Evolutionary conservation across 768 basidiomycete genomes (phyloP), one percentile per base, ranked within the genome.

Genomic region (Pleurotus ostreatus): DNA sequence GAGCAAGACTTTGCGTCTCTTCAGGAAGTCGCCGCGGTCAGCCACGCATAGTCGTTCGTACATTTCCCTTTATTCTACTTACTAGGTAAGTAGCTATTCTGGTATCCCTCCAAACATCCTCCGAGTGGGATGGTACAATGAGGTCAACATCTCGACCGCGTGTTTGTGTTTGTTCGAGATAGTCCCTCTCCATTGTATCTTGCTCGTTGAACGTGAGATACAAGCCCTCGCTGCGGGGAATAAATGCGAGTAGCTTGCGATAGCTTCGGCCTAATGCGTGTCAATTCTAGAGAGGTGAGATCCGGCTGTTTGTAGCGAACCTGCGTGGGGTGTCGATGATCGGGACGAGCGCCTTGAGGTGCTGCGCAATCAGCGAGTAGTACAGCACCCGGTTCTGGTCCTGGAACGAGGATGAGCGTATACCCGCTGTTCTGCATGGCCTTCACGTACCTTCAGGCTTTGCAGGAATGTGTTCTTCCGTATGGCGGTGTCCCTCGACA

Each of bases 251-350:
- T 94, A 94, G 56, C 87, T 81, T 8, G 85, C 74, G 55, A 94
- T 93, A 0, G 92, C 92, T 46, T 92, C 86, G 4, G 86, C 89
- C 82, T 92, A 47, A 22, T 46, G 18, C 26, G 8, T 1, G 16
- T 46, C 9, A 23, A 39, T 11, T 51, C 18, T 2, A 16, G 26
- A 11, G 6, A 18, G n/a, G 26, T 5, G n/a, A 5, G 39, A 13
- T 9, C 38, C 54, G 43, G 8, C 9, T 16, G 18, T 1, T 3
- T 11, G 46, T 5, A 44, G 63, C 77, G 41, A 54, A 86, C 86
- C 78, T 87, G 81, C 3, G 89, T 90, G 91, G 90, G 0, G 91
- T 94, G 61, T 94, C 93, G 54, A 93, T 85, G 58, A 94, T 84
- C 2, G 80, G 75, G n/a, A 87, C 75, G 46, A 88, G 71, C 64